Conservation (phyloP, 306 rosid genomes). For the Rosa chinensis region DNA sequence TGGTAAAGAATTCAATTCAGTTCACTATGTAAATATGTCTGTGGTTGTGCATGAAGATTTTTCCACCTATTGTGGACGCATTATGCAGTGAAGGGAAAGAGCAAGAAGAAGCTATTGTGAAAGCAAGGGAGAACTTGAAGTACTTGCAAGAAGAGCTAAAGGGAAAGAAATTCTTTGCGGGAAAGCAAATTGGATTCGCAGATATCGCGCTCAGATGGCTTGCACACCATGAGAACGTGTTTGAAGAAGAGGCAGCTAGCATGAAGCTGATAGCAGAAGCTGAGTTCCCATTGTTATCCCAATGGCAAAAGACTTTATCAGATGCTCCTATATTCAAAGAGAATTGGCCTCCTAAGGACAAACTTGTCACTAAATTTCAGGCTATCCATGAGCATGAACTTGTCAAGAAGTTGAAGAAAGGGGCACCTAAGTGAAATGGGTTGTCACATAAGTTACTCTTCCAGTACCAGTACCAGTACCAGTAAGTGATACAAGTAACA, state of each 20-base stretch:
- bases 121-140: constrained; percentile 23
- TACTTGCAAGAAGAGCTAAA: constrained; percentile 23
- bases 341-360: constrained; percentile 28
- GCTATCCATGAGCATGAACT: not conserved
- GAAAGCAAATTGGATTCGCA: constrained; percentile 22
- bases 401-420: no score
- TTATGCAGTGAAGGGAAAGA: constrained; percentile 22
- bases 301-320: constrained; percentile 27
- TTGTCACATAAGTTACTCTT: no score
- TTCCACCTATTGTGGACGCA: not conserved
- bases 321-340: constrained; percentile 29
- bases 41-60: constrained; percentile 19
- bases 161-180: constrained; percentile 29
- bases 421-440: no score
- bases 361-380: constrained; percentile 21
- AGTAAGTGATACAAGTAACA: no score
- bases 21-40: not conserved
- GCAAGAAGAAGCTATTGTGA: constrained; percentile 28
- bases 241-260: constrained; percentile 22
- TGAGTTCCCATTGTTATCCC: constrained; percentile 21
- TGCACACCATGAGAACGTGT: not conserved
- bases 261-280: constrained; percentile 13
- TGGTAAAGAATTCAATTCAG: not conserved
- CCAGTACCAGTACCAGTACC: no score
- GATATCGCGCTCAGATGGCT: constrained; percentile 33